phyloP scores from a whole-genome alignment of 768 basidiomycete species.

The Pulveroboletus sp. region DNA sequence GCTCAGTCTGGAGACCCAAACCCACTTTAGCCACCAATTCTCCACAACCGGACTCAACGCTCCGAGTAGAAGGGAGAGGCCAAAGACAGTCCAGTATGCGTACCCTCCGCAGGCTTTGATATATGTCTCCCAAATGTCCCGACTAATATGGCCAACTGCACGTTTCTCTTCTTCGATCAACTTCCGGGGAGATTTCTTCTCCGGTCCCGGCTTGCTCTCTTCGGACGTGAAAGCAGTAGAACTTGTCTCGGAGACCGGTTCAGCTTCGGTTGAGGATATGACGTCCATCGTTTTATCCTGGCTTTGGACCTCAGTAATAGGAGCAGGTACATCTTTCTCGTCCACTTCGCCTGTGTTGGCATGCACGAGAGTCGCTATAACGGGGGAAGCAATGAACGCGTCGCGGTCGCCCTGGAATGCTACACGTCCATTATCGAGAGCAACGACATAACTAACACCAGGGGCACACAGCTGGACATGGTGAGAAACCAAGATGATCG shows the following conservation, averaged over 20 bases:
- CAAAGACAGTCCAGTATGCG: slow-evolving; percentile 56
- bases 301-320: slow-evolving; percentile 3
- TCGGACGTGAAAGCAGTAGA: slow-evolving; percentile 39
- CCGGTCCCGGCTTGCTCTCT: slow-evolving; percentile 32
- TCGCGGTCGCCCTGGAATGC: slow-evolving; percentile 65
- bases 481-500: slow-evolving; percentile 88
- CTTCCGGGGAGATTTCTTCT: slow-evolving; percentile 68
- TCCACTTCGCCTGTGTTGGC: slow-evolving; percentile 39
- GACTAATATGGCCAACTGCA: slow-evolving; percentile 66
- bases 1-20: neutral
- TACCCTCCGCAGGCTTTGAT: slow-evolving; percentile 46
- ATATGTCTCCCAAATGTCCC: slow-evolving; percentile 63
- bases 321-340: slow-evolving; percentile 37
- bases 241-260: slow-evolving; percentile 37
- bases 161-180: slow-evolving; percentile 80
- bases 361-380: slow-evolving; percentile 64
- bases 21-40: slow-evolving; percentile 64
- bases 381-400: slow-evolving; percentile 60
- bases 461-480: slow-evolving; percentile 86
- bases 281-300: slow-evolving; percentile 12
- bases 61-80: slow-evolving; percentile 46
- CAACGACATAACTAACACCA: slow-evolving; percentile 76
- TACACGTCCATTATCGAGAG: slow-evolving; percentile 67
- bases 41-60: slow-evolving; percentile 65
- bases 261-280: slow-evolving; percentile 20